Percentiles rank a stretch among this genome's conserved stretches.
Conservation (phyloP, 2,329 filamentous ascomycete species). For the Sporothrix euskadiensis region DNA sequence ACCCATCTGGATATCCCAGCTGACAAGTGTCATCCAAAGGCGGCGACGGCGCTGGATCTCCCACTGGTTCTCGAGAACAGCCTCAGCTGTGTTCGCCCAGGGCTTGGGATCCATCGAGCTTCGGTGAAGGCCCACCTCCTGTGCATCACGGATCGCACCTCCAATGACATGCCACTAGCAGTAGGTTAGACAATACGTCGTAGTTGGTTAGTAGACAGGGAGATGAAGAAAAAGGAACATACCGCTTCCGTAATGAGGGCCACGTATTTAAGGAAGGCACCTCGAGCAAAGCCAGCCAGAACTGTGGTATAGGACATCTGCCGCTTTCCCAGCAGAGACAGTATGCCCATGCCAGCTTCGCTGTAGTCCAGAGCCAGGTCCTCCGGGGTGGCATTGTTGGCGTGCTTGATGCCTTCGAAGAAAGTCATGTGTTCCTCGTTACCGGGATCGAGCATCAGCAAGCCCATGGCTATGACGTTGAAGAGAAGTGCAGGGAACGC, state of each 20-base stretch:
- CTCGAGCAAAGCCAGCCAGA: conserved; percentile 58
- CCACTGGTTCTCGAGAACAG: conserved; percentile 59
- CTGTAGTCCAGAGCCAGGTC: conserved; percentile 63
- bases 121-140: conserved; percentile 62
- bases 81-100: conserved; percentile 48
- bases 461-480: conserved; percentile 56
- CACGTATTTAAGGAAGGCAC: conserved; percentile 59
- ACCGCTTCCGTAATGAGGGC: conserved; percentile 60
- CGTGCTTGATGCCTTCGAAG: conserved; percentile 60
- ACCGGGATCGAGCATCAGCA: conserved; percentile 54
- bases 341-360: conserved; percentile 56
- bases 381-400: conserved; percentile 60
- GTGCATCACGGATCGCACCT: conserved; percentile 60
- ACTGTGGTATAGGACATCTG: conserved; percentile 58
- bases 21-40: conserved; percentile 57
- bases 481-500: conserved; percentile 63
- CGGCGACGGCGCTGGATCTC: conserved; percentile 56
- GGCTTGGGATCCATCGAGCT: conserved; percentile 55
- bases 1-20: conserved; percentile 58
- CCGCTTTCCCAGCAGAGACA: conserved; percentile 58
- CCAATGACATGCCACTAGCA: conserved; percentile 57
- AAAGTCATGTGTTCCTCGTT: conserved; percentile 43
- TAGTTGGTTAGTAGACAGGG: background rate
- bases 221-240: conserved; percentile 33
- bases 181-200: background rate